phyloP scores from a whole-genome alignment of 139 green algal genomes.

The Tetratostichococcus sp. region DNA sequence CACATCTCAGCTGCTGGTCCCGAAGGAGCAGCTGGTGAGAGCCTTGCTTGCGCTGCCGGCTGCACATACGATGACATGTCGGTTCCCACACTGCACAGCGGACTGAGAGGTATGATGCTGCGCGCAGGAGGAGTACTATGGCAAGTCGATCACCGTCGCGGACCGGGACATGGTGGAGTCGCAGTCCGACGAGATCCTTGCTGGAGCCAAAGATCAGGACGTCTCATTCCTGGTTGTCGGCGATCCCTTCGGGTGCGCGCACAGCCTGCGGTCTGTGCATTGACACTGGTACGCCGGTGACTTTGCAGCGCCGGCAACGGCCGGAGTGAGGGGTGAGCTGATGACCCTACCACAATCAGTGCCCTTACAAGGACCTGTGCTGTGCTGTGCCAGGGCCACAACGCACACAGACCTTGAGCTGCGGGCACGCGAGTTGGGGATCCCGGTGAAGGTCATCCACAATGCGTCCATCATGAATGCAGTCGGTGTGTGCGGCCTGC shows the following conservation, averaged over 20 bases:
- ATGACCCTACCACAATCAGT: too few relatives aligned
- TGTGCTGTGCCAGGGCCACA: slow-evolving; percentile 86
- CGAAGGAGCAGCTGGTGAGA: slow-evolving; percentile 76
- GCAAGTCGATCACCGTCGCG: slow-evolving; percentile 78
- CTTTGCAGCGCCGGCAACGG: too few relatives aligned
- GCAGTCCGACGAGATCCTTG: slow-evolving; percentile 80
- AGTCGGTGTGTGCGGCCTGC: slow-evolving; percentile 84
- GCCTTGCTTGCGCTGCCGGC: background rate
- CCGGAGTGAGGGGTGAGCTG: too few relatives aligned
- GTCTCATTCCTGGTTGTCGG: slow-evolving; percentile 97
- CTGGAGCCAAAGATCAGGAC: slow-evolving; percentile 63
- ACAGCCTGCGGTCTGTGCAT: background rate
- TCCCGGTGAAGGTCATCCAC: slow-evolving; percentile 86
- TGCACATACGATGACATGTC: background rate
- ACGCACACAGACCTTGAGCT: slow-evolving; percentile 94
- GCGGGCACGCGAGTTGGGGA: slow-evolving; percentile 61
- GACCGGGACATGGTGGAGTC: slow-evolving; percentile 94
- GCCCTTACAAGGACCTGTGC: too few relatives aligned
- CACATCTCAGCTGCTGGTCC: slow-evolving; percentile 92
- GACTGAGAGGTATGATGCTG: too few relatives aligned
- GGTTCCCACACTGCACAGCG: background rate
- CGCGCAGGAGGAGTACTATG: slow-evolving; percentile 90
- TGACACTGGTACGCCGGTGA: background rate
- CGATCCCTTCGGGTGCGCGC: slow-evolving; percentile 87
- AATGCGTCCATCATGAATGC: slow-evolving; percentile 98